Evolutionary conservation across 2,329 filamentous ascomycete species (phyloP).

Genomic region (Elsinoe ampelina): DNA sequence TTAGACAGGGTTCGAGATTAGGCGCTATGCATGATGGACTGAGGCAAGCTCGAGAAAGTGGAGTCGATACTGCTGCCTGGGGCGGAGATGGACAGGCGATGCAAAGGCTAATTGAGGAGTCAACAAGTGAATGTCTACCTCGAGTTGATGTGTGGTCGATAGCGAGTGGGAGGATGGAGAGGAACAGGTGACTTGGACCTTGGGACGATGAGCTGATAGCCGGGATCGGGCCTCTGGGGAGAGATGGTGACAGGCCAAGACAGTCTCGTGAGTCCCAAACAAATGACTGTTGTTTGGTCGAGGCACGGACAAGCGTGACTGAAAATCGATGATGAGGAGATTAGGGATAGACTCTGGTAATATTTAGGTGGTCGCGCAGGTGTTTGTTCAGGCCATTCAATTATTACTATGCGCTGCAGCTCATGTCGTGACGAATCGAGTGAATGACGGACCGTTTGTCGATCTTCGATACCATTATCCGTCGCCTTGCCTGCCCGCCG

Average conservation of each 20-base stretch:
- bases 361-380: background rate
- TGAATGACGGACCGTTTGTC: conserved; percentile 6
- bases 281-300: conserved; percentile 7
- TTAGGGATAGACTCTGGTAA: background rate
- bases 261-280: conserved; percentile 4
- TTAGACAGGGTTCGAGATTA: conserved; percentile 4
- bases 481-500: background rate
- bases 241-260: conserved; percentile 1
- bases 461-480: background rate
- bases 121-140: conserved; percentile 12
- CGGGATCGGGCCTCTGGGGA: background rate
- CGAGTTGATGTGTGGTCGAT: background rate
- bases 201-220: background rate
- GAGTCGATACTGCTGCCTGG: background rate
- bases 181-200: background rate
- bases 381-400: background rate
- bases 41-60: conserved; percentile 5
- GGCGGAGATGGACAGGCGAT: background rate
- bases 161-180: background rate
- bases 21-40: conserved; percentile 11
- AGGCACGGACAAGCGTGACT: conserved; percentile 1
- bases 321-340: background rate
- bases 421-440: background rate
- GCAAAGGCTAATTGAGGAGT: background rate
- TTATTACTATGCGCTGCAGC: no score